Evolutionary conservation across 2,329 filamentous ascomycete species (phyloP), one percentile per base, ranked within the genome.

Genomic region (Zarea fungicola): DNA sequence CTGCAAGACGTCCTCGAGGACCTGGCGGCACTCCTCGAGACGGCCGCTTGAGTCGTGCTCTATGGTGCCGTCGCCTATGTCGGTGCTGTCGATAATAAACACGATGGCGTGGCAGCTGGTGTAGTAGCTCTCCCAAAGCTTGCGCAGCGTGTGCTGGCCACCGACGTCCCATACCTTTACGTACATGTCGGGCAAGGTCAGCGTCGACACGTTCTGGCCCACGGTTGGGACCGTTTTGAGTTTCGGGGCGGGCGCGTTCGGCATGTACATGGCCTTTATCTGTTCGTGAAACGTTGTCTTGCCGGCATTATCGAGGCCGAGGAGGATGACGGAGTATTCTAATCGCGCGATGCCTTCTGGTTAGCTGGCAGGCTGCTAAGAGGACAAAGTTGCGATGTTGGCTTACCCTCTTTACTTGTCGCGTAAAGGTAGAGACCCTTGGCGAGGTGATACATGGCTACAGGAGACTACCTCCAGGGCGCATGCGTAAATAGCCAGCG

Each of bases 121-220:
- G 74, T 96, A 99, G 73, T 99, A 99, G 67, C 84, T 89, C 67
- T 96, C 89, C 93, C 93, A 99, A 26, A 97, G 81, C 55, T 86
- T 85, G 54, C 93, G 85, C 63, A 99, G 79, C 23, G 81, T 86
- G 62, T 93, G 83, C 69, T 99, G 93, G 6, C 93, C 93, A 55
- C 93, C 93, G 1, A 99, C 89, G 65, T 99, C 93, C 93, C 93
- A 97, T 60, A 99, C 87, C 75, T 96, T 96, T 63, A 99, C 77
- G 74, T 97, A 96, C 82, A 96, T 92, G 67, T 96, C 89, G 14
- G 89, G 86, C 21, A 97, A 78, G 19, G 87, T 83, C 64, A 99
- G 88, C 40, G 91, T 93, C 54, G 89, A 87, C 55, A 97, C 91
- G 70, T 97, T 97, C 67, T 97, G 93, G 56, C 93, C 93, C 59